Evolutionary conservation across 768 basidiomycete species (phyloP), one percentile per base, ranked within the genome.

Genomic region (Suillus lakei): DNA sequence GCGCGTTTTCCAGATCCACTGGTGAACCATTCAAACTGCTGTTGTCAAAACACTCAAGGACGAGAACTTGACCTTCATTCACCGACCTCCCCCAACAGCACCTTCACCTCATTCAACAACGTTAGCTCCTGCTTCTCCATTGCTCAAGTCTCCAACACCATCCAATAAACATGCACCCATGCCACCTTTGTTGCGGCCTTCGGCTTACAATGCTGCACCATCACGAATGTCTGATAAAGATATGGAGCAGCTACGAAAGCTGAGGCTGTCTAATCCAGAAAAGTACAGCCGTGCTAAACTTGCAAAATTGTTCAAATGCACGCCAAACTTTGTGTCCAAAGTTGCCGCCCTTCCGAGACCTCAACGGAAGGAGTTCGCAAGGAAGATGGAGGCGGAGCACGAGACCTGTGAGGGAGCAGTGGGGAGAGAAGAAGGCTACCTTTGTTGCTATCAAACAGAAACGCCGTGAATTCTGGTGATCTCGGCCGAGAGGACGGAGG

Each of bases 71-170:
- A 91, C 91, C 0, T 95, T 95, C 74, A 88, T 95, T 64, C 91
- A 92, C 74, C 88, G 93, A 50, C 91, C 91, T n/a, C 93, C 93
- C 0, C 91, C 93, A 0, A 87, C 90, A 12, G 85, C 88, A 12
- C 90, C 91, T 10, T 83, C 92, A 21, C 92, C 92, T 4, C 80
- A 82, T 65, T 95, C 93, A 23, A 85, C 88, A 64, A 89, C 87
- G 6, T 87, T 86, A 6, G 80, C 84, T 10, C 93, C 93, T 12
- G 77, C 85, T 7, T 95, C 93, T 0, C 91, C 93, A 0, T 81
- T 95, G 5, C 83, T 95, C 18, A 80, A 80, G 0, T 77, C 84
- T 16, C 72, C 79, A 7, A 63, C 72, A 2, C 30, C 69, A 7
- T 44, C 69, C 9, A 70, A 78, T 12, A 66, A 71, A 5, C 63